phyloP scores from a whole-genome alignment of 1,284 basidiomycete genomes.

The Pseudozyma sp. region DNA sequence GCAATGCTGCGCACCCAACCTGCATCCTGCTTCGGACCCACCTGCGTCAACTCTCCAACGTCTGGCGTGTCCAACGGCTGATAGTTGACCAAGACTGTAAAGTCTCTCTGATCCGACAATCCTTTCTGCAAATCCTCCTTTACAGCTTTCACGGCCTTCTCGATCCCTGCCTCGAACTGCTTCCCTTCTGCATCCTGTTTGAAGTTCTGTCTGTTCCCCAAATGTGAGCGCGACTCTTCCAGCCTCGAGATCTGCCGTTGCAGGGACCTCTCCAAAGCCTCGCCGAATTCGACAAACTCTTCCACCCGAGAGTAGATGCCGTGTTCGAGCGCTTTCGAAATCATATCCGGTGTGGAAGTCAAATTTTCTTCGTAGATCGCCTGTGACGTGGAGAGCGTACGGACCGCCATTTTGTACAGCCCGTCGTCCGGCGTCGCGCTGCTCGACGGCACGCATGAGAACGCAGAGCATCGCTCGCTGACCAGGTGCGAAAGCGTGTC shows the following conservation, averaged over 20 bases:
- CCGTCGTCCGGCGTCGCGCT: slow-evolving; percentile 22
- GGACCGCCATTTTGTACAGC: slow-evolving; percentile 17
- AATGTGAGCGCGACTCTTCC: slow-evolving; percentile 38
- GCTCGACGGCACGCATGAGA: not conserved
- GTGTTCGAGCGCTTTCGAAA: slow-evolving; percentile 51
- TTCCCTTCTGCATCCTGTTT: not conserved
- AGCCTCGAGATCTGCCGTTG: slow-evolving; percentile 39
- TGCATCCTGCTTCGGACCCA: slow-evolving; percentile 21
- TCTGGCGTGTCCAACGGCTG: slow-evolving; percentile 32
- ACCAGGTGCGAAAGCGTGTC: slow-evolving; percentile 52
- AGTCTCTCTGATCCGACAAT: slow-evolving; percentile 47
- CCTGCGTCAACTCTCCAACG: slow-evolving; percentile 30
- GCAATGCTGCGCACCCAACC: slow-evolving; percentile 30
- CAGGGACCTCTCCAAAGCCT: slow-evolving; percentile 48
- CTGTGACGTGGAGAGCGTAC: slow-evolving; percentile 29
- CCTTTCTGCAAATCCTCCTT: slow-evolving; percentile 20
- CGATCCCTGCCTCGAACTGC: slow-evolving; percentile 24
- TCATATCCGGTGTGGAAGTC: slow-evolving; percentile 49
- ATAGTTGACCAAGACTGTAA: slow-evolving; percentile 43
- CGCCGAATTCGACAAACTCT: slow-evolving; percentile 57
- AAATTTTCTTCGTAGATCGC: slow-evolving; percentile 51
- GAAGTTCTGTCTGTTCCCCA: slow-evolving; percentile 25
- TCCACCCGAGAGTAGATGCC: slow-evolving; percentile 57
- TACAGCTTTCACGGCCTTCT: slow-evolving; percentile 14
- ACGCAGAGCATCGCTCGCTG: slow-evolving; percentile 26